Evolutionary conservation across 345 rosid genomes (phyloP).

Genomic region (Psidium friedrichsthalianum): DNA sequence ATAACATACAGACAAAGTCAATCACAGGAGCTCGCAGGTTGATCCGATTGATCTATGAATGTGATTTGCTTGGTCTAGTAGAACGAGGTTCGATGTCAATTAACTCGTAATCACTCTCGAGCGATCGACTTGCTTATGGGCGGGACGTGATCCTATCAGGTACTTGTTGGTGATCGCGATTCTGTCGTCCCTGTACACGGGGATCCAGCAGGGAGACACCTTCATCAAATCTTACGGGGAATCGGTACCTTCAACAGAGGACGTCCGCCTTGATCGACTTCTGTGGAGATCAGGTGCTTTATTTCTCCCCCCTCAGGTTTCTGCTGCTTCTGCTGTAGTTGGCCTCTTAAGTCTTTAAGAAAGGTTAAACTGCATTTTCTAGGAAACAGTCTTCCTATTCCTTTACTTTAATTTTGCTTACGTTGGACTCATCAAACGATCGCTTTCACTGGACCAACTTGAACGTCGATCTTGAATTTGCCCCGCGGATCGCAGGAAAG

Average conservation of each 20-base stretch:
- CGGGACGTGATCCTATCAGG: neutral
- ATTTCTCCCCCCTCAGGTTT: neutral
- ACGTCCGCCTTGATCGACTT: neutral
- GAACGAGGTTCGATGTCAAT: neutral
- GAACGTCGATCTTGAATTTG: neutral
- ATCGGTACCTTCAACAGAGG: neutral
- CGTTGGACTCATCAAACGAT: neutral
- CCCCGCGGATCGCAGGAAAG: neutral
- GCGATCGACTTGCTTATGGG: neutral
- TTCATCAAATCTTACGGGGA: neutral
- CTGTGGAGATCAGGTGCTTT: neutral
- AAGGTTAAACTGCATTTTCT: neutral
- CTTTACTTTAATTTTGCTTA: neutral
- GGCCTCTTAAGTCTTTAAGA: neutral
- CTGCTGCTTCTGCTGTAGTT: neutral
- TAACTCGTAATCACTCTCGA: neutral
- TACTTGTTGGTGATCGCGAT: slow-evolving; percentile 6
- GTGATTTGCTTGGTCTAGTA: neutral
- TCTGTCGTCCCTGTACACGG: slow-evolving; percentile 1
- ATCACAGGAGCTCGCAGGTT: neutral
- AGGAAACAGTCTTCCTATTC: neutral
- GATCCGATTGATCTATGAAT: neutral
- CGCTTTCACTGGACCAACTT: neutral
- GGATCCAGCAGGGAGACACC: neutral
- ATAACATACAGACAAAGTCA: neutral